These are phyloP conservation scores for Sophora flavescens DNA, from an alignment of 306 rosid genomes.

Conservation along the genomic window DNA sequence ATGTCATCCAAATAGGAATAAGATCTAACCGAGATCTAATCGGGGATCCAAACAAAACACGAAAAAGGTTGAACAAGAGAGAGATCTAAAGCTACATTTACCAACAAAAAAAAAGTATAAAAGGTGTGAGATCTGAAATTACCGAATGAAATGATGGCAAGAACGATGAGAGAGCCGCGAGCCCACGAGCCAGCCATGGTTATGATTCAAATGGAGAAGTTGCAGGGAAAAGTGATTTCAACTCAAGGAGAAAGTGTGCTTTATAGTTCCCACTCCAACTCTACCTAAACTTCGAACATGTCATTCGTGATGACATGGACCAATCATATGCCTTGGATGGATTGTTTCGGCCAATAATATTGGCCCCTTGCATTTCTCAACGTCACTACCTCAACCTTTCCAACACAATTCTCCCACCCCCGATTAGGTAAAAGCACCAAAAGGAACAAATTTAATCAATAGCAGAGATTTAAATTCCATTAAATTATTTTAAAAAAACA, in stretches of 20 bases:
- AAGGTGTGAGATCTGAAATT: slow-evolving; percentile 50
- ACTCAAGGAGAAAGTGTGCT: background rate
- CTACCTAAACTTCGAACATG: slow-evolving; percentile 52
- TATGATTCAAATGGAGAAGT: background rate
- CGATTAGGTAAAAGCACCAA: too few relatives aligned
- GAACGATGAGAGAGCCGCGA: slow-evolving; percentile 64
- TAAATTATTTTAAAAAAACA: too few relatives aligned
- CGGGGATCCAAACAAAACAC: background rate
- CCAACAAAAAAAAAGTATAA: too few relatives aligned
- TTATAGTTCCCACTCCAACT: slow-evolving; percentile 51
- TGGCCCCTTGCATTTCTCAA: slow-evolving; percentile 53
- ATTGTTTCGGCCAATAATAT: slow-evolving; percentile 76
- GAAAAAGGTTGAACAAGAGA: background rate
- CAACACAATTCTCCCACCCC: too few relatives aligned
- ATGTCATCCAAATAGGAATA: too few relatives aligned
- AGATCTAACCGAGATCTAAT: background rate
- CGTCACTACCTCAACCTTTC: slow-evolving; percentile 46
- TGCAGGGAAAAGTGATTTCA: background rate
- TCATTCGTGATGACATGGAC: slow-evolving; percentile 65
- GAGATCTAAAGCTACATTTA: slow-evolving; percentile 44
- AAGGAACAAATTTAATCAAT: too few relatives aligned
- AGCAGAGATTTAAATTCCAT: too few relatives aligned
- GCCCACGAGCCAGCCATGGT: slow-evolving; percentile 81
- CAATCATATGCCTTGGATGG: too few relatives aligned
- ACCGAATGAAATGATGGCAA: slow-evolving; percentile 73